Base-by-base conservation (phyloP, 2,329 filamentous ascomycete genomes). In the Shiraia bambusicola region DNA sequence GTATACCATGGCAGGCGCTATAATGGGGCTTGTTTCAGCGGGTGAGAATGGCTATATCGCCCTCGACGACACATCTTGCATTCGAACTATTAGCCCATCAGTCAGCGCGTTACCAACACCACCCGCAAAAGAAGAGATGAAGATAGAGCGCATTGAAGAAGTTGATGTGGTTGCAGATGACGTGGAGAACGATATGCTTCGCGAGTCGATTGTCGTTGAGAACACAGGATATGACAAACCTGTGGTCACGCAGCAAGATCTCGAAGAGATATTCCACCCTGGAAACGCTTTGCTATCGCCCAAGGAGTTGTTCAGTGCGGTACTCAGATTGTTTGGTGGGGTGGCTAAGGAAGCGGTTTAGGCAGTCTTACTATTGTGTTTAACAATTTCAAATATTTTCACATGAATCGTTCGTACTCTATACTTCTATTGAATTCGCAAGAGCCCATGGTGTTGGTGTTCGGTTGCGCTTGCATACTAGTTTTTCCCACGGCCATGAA, bases 31-130 rank as follows among this genome's bases (percentile, higher is more conserved):
- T 1, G 72, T 88, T 2, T 77, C 87, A 3, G 77, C 81, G 10
- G 76, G 76, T 14, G 80, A 82, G 2, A 82, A 81, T 32, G 88
- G 89, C 4, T 95, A 88, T 64, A 72, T 93, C 28, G 72, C 85
- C 8, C 69, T 95, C 5, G 89, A 95, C 63, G 78, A 84, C n/a
- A 76, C 81, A 0, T 88, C 88, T 11, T 84, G 87, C 57, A 74
- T 95, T 28, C 83, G 82, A 19, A 58, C 67, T 5, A 55, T 77
- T 9, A 64, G 50, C 7, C 65, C 67, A 9, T 63, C 56, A 25
- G 52, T 53, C 15, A 48, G 40, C 14, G 35, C 52, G 35, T 50
- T 69, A 13, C 54, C 56, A 15, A 59, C 57, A 1, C 58, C 61
- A 12, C 61, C 67, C 14, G 63, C 63, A 11, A 59, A 66, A 19